A percentile compares a stretch with the other conserved stretches of the same genome.
Conservation (phyloP, 805 yeast genomes). For the Saccharomycopsis guyanensis region DNA sequence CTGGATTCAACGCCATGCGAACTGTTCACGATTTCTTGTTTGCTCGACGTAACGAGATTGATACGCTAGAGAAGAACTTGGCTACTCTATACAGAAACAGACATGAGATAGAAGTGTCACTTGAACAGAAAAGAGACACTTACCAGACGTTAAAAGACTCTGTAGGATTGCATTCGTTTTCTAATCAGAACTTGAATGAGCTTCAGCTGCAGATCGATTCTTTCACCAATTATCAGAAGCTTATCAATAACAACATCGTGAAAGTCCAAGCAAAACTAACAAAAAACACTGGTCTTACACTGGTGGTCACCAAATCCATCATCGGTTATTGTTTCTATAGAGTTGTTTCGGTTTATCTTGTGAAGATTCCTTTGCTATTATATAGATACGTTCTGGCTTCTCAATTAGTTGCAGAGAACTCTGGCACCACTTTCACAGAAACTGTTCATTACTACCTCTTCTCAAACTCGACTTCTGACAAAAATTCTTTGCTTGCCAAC, state of each 20-base stretch:
- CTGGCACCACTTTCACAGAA: background rate
- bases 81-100: background rate
- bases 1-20: conserved; percentile 15
- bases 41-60: background rate
- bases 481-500: conserved; percentile 8
- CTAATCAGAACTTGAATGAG: conserved; percentile 7
- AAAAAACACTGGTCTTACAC: conserved; percentile 3
- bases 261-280: conserved; percentile 6
- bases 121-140: conserved; percentile 1
- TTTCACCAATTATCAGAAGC: conserved; percentile 5
- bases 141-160: background rate
- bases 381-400: background rate
- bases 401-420: background rate
- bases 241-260: conserved; percentile 4
- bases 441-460: background rate
- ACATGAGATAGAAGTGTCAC: conserved; percentile 1
- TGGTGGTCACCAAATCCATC: conserved; percentile 1
- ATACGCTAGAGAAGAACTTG: conserved; percentile 1
- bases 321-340: conserved; percentile 14
- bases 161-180: conserved; percentile 6
- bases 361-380: conserved; percentile 10
- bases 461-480: conserved; percentile 1
- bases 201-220: conserved; percentile 1
- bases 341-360: conserved; percentile 4
- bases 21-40: conserved; percentile 3